Conservation (phyloP, 2,329 filamentous ascomycete genomes). For the Penicillium sp. region DNA sequence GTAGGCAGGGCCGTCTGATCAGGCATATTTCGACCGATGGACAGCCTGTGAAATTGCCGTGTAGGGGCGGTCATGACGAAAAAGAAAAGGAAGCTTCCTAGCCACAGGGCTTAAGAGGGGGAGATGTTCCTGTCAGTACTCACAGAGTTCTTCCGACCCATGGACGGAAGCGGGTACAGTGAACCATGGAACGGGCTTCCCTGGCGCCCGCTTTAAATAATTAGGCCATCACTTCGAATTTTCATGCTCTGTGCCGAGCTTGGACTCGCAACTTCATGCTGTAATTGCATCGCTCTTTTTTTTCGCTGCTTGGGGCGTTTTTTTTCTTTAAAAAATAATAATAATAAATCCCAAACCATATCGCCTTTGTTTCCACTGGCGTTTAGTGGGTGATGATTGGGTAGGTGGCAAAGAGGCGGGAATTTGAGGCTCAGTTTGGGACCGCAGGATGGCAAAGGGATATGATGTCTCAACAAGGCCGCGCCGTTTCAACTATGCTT, state of each 20-base stretch:
- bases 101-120: constrained; percentile 6
- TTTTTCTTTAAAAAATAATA: background rate
- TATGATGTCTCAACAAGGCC: constrained; percentile 22
- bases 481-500: constrained; percentile 18
- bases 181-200: constrained; percentile 28
- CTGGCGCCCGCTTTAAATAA: constrained; percentile 31
- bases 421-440: constrained; percentile 7
- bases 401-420: constrained; percentile 7
- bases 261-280: background rate
- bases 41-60: constrained; percentile 41
- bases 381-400: constrained; percentile 17
- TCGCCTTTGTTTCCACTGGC: constrained; percentile 19
- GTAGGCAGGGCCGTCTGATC: constrained; percentile 25
- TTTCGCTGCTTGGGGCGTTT: background rate
- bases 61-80: constrained; percentile 43
- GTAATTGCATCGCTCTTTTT: background rate
- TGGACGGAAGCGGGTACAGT: constrained; percentile 37
- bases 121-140: constrained; percentile 2
- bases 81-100: constrained; percentile 9
- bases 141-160: constrained; percentile 41
- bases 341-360: background rate
- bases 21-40: constrained; percentile 40
- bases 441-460: constrained; percentile 17
- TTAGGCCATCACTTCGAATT: constrained; percentile 8
- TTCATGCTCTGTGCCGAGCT: background rate